phyloP scores from a whole-genome alignment of 345 rosid species.

The Psidium friedrichsthalianum region DNA sequence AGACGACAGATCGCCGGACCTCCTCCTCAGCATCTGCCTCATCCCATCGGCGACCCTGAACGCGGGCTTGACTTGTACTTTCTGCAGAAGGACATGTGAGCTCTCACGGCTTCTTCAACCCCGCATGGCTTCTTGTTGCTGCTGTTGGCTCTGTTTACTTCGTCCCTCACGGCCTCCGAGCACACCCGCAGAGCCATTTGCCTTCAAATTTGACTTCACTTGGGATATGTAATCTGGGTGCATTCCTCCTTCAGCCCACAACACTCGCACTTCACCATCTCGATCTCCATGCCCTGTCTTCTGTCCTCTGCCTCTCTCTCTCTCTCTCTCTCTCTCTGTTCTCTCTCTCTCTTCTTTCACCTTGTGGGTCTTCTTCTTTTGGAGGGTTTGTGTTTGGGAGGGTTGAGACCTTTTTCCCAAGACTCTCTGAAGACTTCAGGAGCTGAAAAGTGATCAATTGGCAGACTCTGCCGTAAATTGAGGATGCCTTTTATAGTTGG shows the following conservation, averaged over 20 bases:
- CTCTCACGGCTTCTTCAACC: constrained; percentile 79
- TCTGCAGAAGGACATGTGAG: constrained; percentile 90
- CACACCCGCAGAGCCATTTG: constrained; percentile 95
- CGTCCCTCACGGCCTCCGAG: constrained; percentile 86
- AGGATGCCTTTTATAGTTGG: constrained; percentile 12
- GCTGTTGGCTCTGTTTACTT: constrained; percentile 26
- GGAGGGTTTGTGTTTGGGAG: neutral
- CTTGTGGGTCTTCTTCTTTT: neutral
- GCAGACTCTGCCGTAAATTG: neutral
- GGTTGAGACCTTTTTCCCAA: neutral
- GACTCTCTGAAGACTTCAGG: neutral
- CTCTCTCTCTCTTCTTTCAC: neutral
- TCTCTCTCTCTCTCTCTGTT: neutral
- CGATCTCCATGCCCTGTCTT: constrained; percentile 55
- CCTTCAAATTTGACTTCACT: constrained; percentile 69
- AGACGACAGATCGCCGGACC: constrained; percentile 56
- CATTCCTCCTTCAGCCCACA: constrained; percentile 92
- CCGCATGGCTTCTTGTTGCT: constrained; percentile 17
- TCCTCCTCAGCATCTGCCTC: constrained; percentile 91
- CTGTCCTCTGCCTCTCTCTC: neutral
- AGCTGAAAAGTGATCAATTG: neutral
- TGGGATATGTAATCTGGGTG: constrained; percentile 64
- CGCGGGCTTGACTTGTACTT: constrained; percentile 75
- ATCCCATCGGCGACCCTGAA: constrained; percentile 83
- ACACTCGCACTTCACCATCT: constrained; percentile 75